Evolutionary conservation across 257 asterid genomes (phyloP).

Genomic region (Fraxinus excelsior): DNA sequence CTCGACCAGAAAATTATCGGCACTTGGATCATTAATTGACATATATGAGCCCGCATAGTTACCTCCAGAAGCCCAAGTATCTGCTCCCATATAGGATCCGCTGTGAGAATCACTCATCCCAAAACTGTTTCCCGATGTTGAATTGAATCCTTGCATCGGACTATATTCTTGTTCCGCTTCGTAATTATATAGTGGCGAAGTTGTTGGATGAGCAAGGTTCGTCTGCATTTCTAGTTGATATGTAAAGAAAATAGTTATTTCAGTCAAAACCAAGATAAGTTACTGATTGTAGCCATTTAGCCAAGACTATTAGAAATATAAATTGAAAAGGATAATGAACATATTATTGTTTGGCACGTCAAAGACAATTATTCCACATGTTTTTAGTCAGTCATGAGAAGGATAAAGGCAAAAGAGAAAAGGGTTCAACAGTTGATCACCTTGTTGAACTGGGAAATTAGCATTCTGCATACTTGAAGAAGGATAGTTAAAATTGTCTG

Average conservation of each 20-base stretch:
- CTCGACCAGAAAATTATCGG: slow-evolving; percentile 42
- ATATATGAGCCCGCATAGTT: slow-evolving; percentile 35
- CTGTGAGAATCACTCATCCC: slow-evolving; percentile 35
- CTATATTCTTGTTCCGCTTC: slow-evolving; percentile 37
- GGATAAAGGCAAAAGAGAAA: background rate
- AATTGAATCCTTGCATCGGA: slow-evolving; percentile 39
- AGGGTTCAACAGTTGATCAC: slow-evolving; percentile 33
- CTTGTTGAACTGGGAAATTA: slow-evolving; percentile 47
- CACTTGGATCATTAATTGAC: slow-evolving; percentile 35
- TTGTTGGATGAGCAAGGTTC: slow-evolving; percentile 31
- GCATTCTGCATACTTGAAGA: slow-evolving; percentile 34
- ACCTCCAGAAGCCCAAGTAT: slow-evolving; percentile 33
- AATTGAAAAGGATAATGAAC: too few species aligned
- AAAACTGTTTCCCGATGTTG: slow-evolving; percentile 42
- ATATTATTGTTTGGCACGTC: too few species aligned
- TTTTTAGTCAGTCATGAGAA: background rate
- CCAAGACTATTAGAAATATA: too few species aligned
- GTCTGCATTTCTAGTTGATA: slow-evolving; percentile 42
- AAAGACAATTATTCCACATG: too few species aligned
- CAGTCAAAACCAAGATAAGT: slow-evolving; percentile 2
- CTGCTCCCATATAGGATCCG: slow-evolving; percentile 41
- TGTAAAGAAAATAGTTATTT: slow-evolving; percentile 23
- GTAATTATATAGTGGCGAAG: slow-evolving; percentile 31
- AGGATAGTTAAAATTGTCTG: slow-evolving; percentile 35
- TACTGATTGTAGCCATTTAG: too few species aligned